Evolutionary conservation across 306 rosid genomes (phyloP).

Genomic region (Corylus heterophylla): DNA sequence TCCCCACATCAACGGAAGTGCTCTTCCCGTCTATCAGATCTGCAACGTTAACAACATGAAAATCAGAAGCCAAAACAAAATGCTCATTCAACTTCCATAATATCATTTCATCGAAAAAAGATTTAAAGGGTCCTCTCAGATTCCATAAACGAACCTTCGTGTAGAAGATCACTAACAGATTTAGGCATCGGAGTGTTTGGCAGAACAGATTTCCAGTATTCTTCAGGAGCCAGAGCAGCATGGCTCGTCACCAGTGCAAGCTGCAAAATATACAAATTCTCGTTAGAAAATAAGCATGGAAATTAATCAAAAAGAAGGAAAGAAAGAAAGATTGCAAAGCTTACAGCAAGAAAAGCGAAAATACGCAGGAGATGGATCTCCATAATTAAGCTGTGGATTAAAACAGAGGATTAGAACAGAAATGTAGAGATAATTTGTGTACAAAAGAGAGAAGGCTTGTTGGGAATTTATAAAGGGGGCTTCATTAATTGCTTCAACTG

Average conservation of each 20-base stretch:
- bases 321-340: slow-evolving; percentile 23
- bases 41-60: slow-evolving; percentile 21
- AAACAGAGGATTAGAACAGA: slow-evolving; percentile 14
- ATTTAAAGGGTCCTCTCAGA: background rate
- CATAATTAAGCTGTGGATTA: slow-evolving; percentile 33
- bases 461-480: slow-evolving; percentile 35
- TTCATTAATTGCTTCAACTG: slow-evolving; percentile 54
- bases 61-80: background rate
- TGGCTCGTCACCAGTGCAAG: slow-evolving; percentile 42
- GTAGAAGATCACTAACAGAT: slow-evolving; percentile 46
- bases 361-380: slow-evolving; percentile 34
- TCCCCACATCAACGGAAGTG: slow-evolving; percentile 47
- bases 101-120: background rate
- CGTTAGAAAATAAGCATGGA: background rate
- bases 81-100: background rate
- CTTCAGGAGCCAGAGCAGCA: slow-evolving; percentile 62
- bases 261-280: slow-evolving; percentile 32
- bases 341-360: slow-evolving; percentile 50
- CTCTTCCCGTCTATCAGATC: slow-evolving; percentile 56
- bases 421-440: slow-evolving; percentile 9
- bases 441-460: background rate
- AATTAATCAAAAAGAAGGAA: background rate
- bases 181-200: slow-evolving; percentile 70
- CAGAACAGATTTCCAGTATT: slow-evolving; percentile 64
- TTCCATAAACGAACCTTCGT: slow-evolving; percentile 38